A percentile compares a stretch with the other conserved stretches of the same genome.
phyloP scores from a whole-genome alignment of 805 yeast genomes.

The Candida ascalaphidarum region DNA sequence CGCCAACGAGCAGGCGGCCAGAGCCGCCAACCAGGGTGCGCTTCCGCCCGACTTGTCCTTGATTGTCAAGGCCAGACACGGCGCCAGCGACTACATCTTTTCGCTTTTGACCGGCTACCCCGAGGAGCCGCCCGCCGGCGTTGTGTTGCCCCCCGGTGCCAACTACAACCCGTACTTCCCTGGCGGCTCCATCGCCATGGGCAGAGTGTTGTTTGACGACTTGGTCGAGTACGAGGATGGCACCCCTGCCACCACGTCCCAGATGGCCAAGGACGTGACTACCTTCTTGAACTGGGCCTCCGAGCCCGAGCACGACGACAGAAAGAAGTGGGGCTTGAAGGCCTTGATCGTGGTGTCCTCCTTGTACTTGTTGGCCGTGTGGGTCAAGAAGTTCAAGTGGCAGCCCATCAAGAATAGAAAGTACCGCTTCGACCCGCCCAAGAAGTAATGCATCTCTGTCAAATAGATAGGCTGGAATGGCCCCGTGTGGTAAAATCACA shows the following conservation, averaged over 20 bases:
- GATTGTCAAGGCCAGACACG: constrained; percentile 98
- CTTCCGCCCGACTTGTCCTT: constrained; percentile 96
- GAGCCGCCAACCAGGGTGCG: constrained; percentile 99
- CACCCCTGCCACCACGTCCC: constrained; percentile 96
- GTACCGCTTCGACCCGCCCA: constrained; percentile 88
- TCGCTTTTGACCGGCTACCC: constrained; percentile 96
- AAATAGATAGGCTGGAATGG: too few species aligned
- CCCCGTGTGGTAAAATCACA: too few species aligned
- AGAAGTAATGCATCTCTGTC: constrained; percentile 25
- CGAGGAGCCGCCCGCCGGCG: constrained; percentile 98
- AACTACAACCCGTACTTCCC: constrained; percentile 99
- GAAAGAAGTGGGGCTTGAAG: constrained; percentile 94
- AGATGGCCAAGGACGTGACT: constrained; percentile 98
- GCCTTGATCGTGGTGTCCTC: constrained; percentile 75
- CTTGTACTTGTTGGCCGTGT: constrained; percentile 72
- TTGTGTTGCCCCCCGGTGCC: constrained; percentile 80
- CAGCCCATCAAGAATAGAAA: constrained; percentile 91
- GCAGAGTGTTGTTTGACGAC: constrained; percentile 94
- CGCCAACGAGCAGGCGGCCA: constrained; percentile 97
- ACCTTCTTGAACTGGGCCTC: constrained; percentile 97
- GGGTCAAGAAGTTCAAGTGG: constrained; percentile 99
- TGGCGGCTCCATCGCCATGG: constrained; percentile 99
- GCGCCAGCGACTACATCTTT: constrained; percentile 93
- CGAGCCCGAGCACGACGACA: constrained; percentile 97
- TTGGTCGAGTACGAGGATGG: constrained; percentile 98